Conservation (phyloP, 192 early-diverging fungal species). For the Phycomyces blakesleeanus region DNA sequence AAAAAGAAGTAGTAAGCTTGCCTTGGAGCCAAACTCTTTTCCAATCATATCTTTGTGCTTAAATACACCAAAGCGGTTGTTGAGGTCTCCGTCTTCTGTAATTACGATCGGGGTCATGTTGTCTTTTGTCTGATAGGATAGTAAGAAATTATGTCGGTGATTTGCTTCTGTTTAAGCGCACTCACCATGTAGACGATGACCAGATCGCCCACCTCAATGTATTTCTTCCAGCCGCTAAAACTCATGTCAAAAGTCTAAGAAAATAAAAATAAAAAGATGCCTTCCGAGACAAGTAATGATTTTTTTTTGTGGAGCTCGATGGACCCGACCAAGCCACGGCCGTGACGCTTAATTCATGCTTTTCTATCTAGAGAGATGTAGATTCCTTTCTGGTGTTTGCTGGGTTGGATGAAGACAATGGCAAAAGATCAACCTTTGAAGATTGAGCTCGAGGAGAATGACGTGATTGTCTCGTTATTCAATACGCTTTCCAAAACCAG, state of each 20-base stretch:
- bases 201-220: conserved; percentile 75
- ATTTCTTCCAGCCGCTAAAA: conserved; percentile 30
- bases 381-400: neutral
- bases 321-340: conserved; percentile 3
- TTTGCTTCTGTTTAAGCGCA: neutral
- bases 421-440: no score
- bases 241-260: conserved; percentile 17
- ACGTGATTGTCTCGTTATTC: no score
- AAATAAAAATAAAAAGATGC: neutral
- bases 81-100: conserved; percentile 54
- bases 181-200: conserved; percentile 73
- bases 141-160: no score
- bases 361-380: conserved; percentile 10
- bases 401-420: no score
- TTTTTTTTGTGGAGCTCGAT: neutral
- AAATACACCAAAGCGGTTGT: conserved; percentile 81
- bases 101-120: conserved; percentile 65
- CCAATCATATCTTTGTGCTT: conserved; percentile 83
- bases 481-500: conserved; percentile 16
- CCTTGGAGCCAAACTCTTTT: conserved; percentile 78
- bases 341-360: conserved; percentile 3
- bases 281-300: neutral
- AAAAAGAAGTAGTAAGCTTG: conserved; percentile 30
- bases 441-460: no score
- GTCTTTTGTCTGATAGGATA: conserved; percentile 56